phyloP scores from a whole-genome alignment of 345 rosid genomes.

The Microthlaspi erraticum region DNA sequence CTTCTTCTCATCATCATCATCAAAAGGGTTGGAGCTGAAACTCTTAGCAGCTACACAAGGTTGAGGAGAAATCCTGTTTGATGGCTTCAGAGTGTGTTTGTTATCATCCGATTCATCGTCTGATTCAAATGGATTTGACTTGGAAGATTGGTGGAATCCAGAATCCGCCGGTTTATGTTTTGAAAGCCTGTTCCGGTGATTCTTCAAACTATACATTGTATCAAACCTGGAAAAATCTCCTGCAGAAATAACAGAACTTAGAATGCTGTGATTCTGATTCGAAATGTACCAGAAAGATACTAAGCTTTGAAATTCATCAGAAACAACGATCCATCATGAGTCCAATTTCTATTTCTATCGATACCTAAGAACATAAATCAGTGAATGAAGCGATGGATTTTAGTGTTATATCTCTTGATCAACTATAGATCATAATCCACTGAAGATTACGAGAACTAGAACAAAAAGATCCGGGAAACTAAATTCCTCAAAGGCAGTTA shows the following conservation, averaged over 20 bases:
- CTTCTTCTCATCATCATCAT: constrained; percentile 28
- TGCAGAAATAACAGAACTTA: background rate
- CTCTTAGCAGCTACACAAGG: constrained; percentile 42
- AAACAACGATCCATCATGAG: constrained; percentile 11
- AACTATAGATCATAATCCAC: background rate
- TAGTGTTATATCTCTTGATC: background rate
- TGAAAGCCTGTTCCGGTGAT: constrained; percentile 51
- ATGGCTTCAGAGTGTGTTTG: constrained; percentile 53
- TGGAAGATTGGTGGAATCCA: constrained; percentile 44
- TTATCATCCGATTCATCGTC: constrained; percentile 60
- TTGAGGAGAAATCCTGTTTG: constrained; percentile 62
- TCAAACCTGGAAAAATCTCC: constrained; percentile 3
- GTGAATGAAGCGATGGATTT: background rate
- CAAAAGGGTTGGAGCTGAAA: constrained; percentile 59
- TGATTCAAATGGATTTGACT: constrained; percentile 83
- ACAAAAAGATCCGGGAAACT: background rate
- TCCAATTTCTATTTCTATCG: background rate
- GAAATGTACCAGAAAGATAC: constrained; percentile 3
- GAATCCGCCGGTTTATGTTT: constrained; percentile 56
- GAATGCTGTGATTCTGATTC: background rate
- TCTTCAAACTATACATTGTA: constrained; percentile 64
- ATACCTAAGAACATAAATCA: background rate
- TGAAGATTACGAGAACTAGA: constrained; percentile 6
- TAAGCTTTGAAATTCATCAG: constrained; percentile 11
- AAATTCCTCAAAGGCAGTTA: background rate